Evolutionary conservation across 2,329 filamentous ascomycete genomes (phyloP).

Genomic region (Domatiomyces globalis): DNA sequence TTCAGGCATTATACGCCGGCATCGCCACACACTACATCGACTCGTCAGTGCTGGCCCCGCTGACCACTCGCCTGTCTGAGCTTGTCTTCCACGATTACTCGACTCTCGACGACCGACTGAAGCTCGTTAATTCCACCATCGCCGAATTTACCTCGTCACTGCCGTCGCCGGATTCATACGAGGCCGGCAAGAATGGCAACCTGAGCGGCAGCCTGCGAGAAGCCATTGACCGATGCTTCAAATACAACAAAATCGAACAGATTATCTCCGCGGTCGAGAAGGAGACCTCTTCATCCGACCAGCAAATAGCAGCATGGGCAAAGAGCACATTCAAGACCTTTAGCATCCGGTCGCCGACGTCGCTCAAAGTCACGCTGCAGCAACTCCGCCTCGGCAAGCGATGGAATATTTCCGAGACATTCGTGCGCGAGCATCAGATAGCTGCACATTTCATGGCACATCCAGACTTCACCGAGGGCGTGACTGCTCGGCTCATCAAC

Average conservation of each 20-base stretch:
- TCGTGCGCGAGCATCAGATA: constrained; percentile 72
- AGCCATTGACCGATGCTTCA: constrained; percentile 76
- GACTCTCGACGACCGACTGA: constrained; percentile 45
- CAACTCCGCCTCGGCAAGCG: constrained; percentile 62
- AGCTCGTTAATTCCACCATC: constrained; percentile 70
- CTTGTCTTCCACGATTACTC: constrained; percentile 74
- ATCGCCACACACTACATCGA: constrained; percentile 94
- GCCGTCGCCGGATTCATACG: constrained; percentile 46
- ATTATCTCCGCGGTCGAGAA: constrained; percentile 55
- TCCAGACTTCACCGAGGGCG: constrained; percentile 82
- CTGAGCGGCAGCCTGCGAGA: constrained; percentile 57
- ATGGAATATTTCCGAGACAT: constrained; percentile 76
- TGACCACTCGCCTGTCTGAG: constrained; percentile 78
- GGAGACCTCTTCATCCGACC: constrained; percentile 24
- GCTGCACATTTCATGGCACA: constrained; percentile 79
- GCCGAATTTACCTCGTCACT: constrained; percentile 83
- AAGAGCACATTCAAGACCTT: constrained; percentile 61
- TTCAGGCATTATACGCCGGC: constrained; percentile 77
- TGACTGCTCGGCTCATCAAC: constrained; percentile 63
- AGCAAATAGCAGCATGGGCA: constrained; percentile 57
- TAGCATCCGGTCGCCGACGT: constrained; percentile 65
- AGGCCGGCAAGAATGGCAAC: constrained; percentile 27
- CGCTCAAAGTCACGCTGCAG: constrained; percentile 67
- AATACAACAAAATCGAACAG: constrained; percentile 49
- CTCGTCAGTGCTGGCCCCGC: constrained; percentile 65